Evolutionary conservation across 768 basidiomycete species (phyloP), one percentile per base, ranked within the genome.

Genomic region (Macrolepiota fuliginosa): DNA sequence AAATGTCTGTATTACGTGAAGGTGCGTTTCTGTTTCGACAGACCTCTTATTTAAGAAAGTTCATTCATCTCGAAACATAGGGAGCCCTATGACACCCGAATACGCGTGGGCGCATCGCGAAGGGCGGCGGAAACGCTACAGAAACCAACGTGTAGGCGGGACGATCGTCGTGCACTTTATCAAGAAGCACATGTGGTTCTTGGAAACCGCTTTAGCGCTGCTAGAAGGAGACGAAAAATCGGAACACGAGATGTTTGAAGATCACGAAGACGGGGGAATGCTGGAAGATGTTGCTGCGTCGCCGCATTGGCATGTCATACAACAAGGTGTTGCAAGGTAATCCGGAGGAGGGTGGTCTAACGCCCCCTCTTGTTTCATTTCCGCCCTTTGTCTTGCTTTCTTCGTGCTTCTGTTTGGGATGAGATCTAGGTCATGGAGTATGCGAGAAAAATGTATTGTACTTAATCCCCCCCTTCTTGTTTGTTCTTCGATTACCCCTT

Each of bases 161-260:
- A 99, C 96, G 2, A 83, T 96, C 50, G 91, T 94, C 22, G 94
- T 99, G 55, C 96, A 99, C 76, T 98, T 93, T 72, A 90, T 99
- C 81, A 99, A 98, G 86, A 90, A 93, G 72, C 87, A 92, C 65
- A 90, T 92, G 77, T 99, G 96, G 96, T 98, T 91, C 76, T 73
- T 95, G 66, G 96, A 99, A 77, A 92, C 96, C 4, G 92, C 94
- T 11, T 76, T 94, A 11, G 94, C 94, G 17, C 78, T 99, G 25
- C 78, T 98, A 29, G 92, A 91, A 56, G 84, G 87, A n/a, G 84
- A 88, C 32, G 89, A 93, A 62, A 76, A 83, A 61, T 87, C 86
- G 10, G 86, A 89, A 66, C 69, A 71, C 24, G 83, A 84, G 64
- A 76, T 61, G 27, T 61, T 61, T 29, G 59, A 61, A 19, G 59